Conservation (phyloP, 164 flowering plant species). For the Tinospora cordifolia region DNA sequence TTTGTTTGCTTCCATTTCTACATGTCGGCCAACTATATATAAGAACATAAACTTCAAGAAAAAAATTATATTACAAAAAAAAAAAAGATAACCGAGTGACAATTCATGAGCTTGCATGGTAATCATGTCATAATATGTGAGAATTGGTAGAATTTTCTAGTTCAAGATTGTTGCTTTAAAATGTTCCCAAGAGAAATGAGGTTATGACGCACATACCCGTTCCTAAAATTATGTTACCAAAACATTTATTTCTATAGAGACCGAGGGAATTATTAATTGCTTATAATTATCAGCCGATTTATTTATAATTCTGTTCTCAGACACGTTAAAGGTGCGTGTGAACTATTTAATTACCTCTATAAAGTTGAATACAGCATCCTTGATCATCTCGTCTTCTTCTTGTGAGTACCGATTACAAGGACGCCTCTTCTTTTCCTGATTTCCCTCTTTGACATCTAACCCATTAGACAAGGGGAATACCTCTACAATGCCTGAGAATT, state of each 20-base stretch:
- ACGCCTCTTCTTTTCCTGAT: constrained; percentile 16
- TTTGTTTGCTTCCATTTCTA: too few relatives aligned
- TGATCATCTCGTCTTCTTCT: constrained; percentile 42
- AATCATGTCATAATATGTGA: too few relatives aligned
- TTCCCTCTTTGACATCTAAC: background rate
- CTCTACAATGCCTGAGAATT: constrained; percentile 31
- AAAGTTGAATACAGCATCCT: constrained; percentile 31
- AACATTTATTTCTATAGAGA: background rate
- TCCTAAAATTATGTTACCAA: background rate
- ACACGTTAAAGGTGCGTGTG: background rate
- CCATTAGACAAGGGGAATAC: constrained; percentile 28
- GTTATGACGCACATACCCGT: too few relatives aligned
- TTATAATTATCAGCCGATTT: background rate
- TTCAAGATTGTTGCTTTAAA: too few relatives aligned
- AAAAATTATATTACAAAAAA: too few relatives aligned
- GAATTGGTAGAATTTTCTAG: too few relatives aligned
- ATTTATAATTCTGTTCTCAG: background rate
- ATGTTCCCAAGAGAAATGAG: too few relatives aligned
- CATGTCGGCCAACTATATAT: too few relatives aligned
- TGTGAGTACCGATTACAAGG: constrained; percentile 39
- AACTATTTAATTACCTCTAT: constrained; percentile 15
- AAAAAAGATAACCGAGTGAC: too few relatives aligned
- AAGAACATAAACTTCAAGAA: too few relatives aligned
- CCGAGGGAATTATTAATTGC: background rate
- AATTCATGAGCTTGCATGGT: too few relatives aligned